Evolutionary conservation across 129 eudicot genomes (phyloP).

Genomic region (Calendula officinalis): DNA sequence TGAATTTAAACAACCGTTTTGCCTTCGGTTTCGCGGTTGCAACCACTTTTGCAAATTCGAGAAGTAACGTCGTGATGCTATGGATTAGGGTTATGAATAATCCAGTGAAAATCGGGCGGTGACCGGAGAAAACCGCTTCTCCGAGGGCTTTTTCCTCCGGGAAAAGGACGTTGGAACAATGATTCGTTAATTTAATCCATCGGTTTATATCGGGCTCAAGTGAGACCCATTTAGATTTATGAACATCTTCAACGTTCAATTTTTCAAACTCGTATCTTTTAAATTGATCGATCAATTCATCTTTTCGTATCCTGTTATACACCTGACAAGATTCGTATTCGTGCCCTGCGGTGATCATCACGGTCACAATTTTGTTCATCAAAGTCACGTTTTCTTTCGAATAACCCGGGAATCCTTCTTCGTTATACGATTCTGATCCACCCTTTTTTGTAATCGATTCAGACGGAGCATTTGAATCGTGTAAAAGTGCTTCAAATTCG

Average conservation of each 20-base stretch:
- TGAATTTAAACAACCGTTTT: slow-evolving; percentile 65
- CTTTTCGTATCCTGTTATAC: slow-evolving; percentile 47
- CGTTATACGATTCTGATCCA: background rate
- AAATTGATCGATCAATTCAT: slow-evolving; percentile 40
- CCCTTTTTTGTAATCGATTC: slow-evolving; percentile 24
- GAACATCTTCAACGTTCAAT: slow-evolving; percentile 58
- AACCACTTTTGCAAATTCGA: slow-evolving; percentile 54
- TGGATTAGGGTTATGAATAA: slow-evolving; percentile 45
- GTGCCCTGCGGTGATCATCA: slow-evolving; percentile 63
- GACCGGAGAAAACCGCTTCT: slow-evolving; percentile 41
- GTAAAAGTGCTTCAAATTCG: slow-evolving; percentile 55
- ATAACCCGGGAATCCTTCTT: slow-evolving; percentile 37
- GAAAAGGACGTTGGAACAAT: slow-evolving; percentile 44
- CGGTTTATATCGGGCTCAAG: slow-evolving; percentile 59
- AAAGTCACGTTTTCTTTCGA: slow-evolving; percentile 30
- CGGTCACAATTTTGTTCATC: slow-evolving; percentile 40
- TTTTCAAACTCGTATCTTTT: slow-evolving; percentile 45
- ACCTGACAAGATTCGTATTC: slow-evolving; percentile 69
- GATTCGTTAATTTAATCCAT: slow-evolving; percentile 57
- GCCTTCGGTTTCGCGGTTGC: slow-evolving; percentile 54
- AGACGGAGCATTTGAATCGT: slow-evolving; percentile 24
- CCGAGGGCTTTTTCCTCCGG: slow-evolving; percentile 53
- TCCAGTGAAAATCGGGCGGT: slow-evolving; percentile 19
- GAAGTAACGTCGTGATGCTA: slow-evolving; percentile 41
- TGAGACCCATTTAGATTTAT: slow-evolving; percentile 57